Evolutionary conservation across 345 rosid genomes (phyloP).

Genomic region (Sonneratia alba): DNA sequence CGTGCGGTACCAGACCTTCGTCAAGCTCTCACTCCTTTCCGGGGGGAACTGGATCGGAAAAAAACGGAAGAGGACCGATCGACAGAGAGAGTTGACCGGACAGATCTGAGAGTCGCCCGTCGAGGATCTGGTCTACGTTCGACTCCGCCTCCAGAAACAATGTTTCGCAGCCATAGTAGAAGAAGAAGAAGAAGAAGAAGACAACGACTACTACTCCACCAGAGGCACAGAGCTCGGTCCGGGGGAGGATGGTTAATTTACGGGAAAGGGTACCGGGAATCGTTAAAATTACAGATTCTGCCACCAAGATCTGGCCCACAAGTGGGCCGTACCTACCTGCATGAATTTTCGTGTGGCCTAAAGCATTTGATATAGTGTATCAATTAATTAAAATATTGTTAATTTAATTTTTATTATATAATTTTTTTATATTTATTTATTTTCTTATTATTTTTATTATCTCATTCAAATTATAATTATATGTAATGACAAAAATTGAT

Average conservation of each 20-base stretch:
- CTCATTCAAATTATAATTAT: no score
- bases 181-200: neutral
- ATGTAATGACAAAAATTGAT: no score
- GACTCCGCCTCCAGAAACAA: neutral
- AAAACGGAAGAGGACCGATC: no score
- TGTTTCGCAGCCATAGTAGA: neutral
- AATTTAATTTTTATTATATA: no score
- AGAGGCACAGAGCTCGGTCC: neutral
- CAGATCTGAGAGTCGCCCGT: neutral
- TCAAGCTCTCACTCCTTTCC: neutral
- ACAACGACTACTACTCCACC: no score
- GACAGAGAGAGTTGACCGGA: neutral
- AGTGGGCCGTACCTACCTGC: neutral
- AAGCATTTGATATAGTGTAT: no score
- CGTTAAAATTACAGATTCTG: neutral
- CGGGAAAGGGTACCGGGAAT: neutral
- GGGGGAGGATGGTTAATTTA: neutral
- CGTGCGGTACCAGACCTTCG: neutral
- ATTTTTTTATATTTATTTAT: no score
- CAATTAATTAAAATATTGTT: no score
- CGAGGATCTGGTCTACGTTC: neutral
- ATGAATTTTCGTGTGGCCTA: no score
- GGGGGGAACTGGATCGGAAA: neutral
- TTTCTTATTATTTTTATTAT: no score
- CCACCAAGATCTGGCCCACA: neutral